Base-by-base conservation (phyloP, 2,329 filamentous ascomycete genomes). In the Chaetomium sp. region DNA sequence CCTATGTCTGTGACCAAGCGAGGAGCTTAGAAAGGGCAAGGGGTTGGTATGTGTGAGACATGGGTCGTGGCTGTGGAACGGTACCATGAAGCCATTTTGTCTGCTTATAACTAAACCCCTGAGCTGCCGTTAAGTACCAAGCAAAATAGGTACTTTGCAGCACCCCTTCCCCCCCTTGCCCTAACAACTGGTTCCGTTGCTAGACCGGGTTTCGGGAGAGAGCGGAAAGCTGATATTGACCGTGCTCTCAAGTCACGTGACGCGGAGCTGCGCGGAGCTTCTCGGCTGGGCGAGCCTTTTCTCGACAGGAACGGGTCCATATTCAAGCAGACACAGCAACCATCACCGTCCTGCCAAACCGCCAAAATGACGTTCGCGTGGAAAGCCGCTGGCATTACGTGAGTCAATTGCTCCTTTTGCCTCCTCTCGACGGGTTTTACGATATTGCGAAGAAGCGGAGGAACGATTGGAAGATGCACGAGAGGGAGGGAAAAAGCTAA, bases 311-410 rank as follows among this genome's bases (percentile, higher is more conserved):
- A 67, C 69, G 67, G 73, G 72, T 69, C 69, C 65, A 60, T 69
- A 71, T 60, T 70, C 70, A 71, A 73, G 70, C 72, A 78, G 70
- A 75, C 69, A 63, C 60, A 66, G 25, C 65, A 60, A 64, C 16
- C 38, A 42, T 64, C 59, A 57, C 63, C 73, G 51, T 58, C 61
- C 54, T 54, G 55, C 62, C 62, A 69, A 74, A 64, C 77, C 79
- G 78, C 78, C 87, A 92, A 87, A 83, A 99, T 98, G 95, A 85
- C 90, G 83, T 94, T 93, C 85, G 92, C 93, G 79, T 99, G 94
- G 95, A 98, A 97, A 91, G 88, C 93, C 78, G 92, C 95, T 80
- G 95, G 95, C 82, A 85, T 98, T 79, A 96, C 89, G 93, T 97
- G 90, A 80, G 92, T 85, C 59, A 58, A 66, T 66, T 66, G 35